Base-by-base conservation (phyloP, 2,329 filamentous ascomycete genomes). In the Sclerotiophoma versabilis region DNA sequence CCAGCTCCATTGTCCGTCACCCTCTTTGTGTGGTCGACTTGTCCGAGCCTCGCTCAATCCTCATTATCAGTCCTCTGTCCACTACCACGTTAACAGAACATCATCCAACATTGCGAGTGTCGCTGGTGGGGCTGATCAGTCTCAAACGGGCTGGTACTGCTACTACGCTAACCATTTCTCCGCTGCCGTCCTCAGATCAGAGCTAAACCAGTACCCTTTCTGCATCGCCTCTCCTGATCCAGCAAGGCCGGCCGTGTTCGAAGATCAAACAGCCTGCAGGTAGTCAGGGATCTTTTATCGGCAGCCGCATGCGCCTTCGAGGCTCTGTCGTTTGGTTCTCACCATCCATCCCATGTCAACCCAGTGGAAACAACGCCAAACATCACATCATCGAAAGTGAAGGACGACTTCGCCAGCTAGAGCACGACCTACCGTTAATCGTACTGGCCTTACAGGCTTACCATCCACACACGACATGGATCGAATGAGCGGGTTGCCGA, bases 101-200 rank as follows among this genome's bases (percentile, higher is more conserved):
- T 63, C 60, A 65, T 68, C 66, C 67, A 68, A 69, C 69, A 70
- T 67, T 72, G 54, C 63, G 61, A 66, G 69, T 67, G 54, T 70
- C 62, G 62, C 45, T 45, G 54, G 68, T 63, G 61, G 64, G 69
- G 65, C 69, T 62, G 53, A 51, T 47, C 48, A 38, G 33, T 64
- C 62, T 70, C 59, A 66, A 65, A 67, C 58, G 60, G 63, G 64
- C 52, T 63, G 54, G 56, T 56, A 56, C 60, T 60, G 41, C 59
- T 51, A 57, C 60, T 30, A 60, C 63, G 64, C 68, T 68, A 65
- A 57, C 59, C 59, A 49, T 64, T 60, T 63, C 65, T 65, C 69
- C 65, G 67, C 63, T 68, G 65, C 66, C 63, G 58, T 65, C 55
- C 62, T 65, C 62, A 69, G 58, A 64, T 68, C 65, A 62, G 62